Evolutionary conservation across 1,284 basidiomycete species (phyloP), one percentile per base, ranked within the genome.

Genomic region (Schizophyllum amplum): DNA sequence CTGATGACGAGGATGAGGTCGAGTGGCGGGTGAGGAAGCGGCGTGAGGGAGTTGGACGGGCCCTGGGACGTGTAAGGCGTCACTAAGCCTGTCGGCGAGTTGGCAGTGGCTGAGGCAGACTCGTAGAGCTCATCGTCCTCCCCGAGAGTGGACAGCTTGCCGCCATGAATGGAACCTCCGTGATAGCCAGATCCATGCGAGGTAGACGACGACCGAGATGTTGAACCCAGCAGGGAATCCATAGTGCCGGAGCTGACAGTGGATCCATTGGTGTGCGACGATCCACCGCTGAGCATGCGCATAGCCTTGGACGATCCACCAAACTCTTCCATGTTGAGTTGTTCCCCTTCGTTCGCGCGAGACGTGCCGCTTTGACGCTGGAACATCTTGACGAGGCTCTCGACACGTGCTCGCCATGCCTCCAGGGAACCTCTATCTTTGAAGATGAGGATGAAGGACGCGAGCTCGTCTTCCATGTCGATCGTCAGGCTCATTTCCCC

Each of bases 371-470:
- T 73, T 61, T 78, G 77, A 15, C 76, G 72, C 63, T 87, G 86
- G 71, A 85, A 83, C 67, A 80, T 74, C 59, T 78, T 74, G 33
- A 95, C 84, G 21, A 94, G 82, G 1, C 78, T 73, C 64, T 88
- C 83, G 61, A 98, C 87, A 58, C 87, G 88, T 47, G 77, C 77
- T 66, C 81, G 86, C 96, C 96, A 98, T 0, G 87, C 81, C 66
- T 96, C 92, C 58, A 95, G 78, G 3, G 87, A 88, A n/a, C 83
- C 77, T n/a, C 87, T 82, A 58, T 98, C 92, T 64, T 87, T 88
- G 81, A 98, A 99, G 65, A 92, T 87, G 55, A 99, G 81, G 65
- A 97, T 93, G 72, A 99, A 98, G 50, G 89, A 90, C 62, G 97
- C 94, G 55, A 97, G 77, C 67, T 96, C 93, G 67, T 98, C 93